Conservation (phyloP, 371 early-diverging fungal species). For the Saksenaea oblongispora region DNA sequence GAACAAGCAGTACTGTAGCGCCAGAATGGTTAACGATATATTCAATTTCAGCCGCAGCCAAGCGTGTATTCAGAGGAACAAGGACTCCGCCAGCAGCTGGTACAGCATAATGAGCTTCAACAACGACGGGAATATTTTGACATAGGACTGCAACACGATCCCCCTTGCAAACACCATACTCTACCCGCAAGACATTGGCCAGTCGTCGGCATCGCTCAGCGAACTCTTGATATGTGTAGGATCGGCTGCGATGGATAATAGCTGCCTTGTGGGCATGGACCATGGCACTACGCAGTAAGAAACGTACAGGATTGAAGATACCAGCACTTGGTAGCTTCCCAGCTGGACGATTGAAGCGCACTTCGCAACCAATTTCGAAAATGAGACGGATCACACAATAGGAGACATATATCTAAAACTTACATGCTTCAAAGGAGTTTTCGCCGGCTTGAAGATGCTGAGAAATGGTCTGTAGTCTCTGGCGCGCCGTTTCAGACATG, state of each 20-base stretch:
- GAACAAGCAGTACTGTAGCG: conserved; percentile 55
- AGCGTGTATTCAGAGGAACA: conserved; percentile 67
- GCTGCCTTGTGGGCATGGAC: conserved; percentile 53
- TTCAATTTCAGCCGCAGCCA: conserved; percentile 59
- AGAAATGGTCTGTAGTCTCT: not conserved
- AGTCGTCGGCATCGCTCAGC: conserved; percentile 45
- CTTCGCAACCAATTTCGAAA: no score
- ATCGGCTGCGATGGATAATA: conserved; percentile 41
- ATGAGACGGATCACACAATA: not conserved
- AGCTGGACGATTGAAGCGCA: conserved; percentile 26
- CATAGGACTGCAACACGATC: conserved; percentile 62
- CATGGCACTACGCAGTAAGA: conserved; percentile 55
- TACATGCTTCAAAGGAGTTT: not conserved
- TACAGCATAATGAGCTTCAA: conserved; percentile 68
- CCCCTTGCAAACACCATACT: conserved; percentile 22
- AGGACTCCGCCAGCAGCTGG: conserved; percentile 61
- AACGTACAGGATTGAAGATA: conserved; percentile 50
- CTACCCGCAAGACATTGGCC: conserved; percentile 39
- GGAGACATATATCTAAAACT: not conserved
- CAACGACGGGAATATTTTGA: conserved; percentile 61
- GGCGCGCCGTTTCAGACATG: not conserved
- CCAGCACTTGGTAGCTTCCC: conserved; percentile 25
- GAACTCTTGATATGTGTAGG: conserved; percentile 42
- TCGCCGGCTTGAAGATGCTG: not conserved
- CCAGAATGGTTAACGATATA: conserved; percentile 65